Base-by-base conservation (phyloP, 441 rosid species). In the Codiaeum variegatum region DNA sequence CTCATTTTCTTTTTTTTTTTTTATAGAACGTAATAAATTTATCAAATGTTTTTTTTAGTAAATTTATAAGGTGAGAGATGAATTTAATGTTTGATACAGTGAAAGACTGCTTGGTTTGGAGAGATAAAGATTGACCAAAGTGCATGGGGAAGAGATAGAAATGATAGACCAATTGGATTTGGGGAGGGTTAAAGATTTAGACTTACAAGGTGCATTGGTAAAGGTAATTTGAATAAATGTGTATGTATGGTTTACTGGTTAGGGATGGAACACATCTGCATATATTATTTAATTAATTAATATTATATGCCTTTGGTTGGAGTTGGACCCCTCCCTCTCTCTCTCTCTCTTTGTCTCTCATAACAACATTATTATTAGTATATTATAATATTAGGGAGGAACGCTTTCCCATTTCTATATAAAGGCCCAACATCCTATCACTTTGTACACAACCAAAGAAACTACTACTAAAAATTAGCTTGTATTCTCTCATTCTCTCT, bases 181-280 rank as follows among this genome's bases (percentile, higher is more conserved):
- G n/a, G 79, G 77, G 29, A 69, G 64, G 64, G 49, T 44, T 58
- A 18, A 62, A 49, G 23, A 28, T 86, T 86, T 81, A 84, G 82
- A 83, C 76, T 80, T 75, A 84, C 84, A 75, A 84, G 85, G 81
- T 58, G 82, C 88, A 78, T 82, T 73, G 86, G 83, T 80, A 84
- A 77, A 60, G 65, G 81, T 71, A 77, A 73, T 55, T 18, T 76
- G 79, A 78, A 77, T 84, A 76, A 84, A 80, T 79, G 85, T 60
- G 59, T 74, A 38, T 75, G 78, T 76, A 76, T 62, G 62, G 70
- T 70, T 32, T 40, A 40, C 44, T 40, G 13, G 44, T 55, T 55
- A 24, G 31, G 31, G 23, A 60, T 60, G n/a, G 13, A 59, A 58
- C 62, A 12, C 16, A 40, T 40, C 2, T 40, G 2, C 44, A 40